Base-by-base conservation (phyloP, 352 stramenopile genomes). In the Pythium dissotocum region DNA sequence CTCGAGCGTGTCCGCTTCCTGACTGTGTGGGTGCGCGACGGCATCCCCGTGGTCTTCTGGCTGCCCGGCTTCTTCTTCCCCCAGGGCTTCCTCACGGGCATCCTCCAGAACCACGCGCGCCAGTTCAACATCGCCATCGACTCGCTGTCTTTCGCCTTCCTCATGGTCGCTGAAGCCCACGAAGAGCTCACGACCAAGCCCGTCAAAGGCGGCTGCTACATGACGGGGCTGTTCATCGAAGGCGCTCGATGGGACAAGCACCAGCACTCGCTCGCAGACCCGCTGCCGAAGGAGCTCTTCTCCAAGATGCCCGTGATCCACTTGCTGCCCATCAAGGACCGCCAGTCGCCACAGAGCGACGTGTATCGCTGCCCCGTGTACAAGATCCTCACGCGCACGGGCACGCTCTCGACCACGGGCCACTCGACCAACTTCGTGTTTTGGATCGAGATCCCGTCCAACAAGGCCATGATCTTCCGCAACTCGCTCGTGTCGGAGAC, bases 351-450 rank as follows among this genome's bases (percentile, higher is more conserved):
- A 1, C 82, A 85, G 26, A 81, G 83, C 53, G 88, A 89, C 42
- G 87, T 98, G 53, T 98, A 98, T 58, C 90, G 91, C 24, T 98
- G 93, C 49, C 95, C 95, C 0, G 88, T 98, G 33, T 98, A 98
- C 80, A 98, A 98, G 75, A 96, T 98, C 46, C 83, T 98, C 53
- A 98, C 89, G 24, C 79, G 95, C 53, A 88, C 84, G 21, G 92
- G 91, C 21, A 96, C 88, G 18, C 75, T 98, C 8, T 95, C 87
- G 0, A 98, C 92, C 12, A 98, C 92, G 2, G 92, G 92, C 6
- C 92, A 98, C 66, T 94, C 79, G 18, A 97, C 92, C n/a, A 98
- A 98, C 77, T 98, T 98, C 75, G 85, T 98, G 61, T 95, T 97
- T 73, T 98, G 92, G 93, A 95, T 98, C 67, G 90, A 97, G 67